Percentiles rank a stretch among this genome's conserved stretches.
Conservation (phyloP, 1,284 basidiomycete species). For the Thecaphora thlaspeos region DNA sequence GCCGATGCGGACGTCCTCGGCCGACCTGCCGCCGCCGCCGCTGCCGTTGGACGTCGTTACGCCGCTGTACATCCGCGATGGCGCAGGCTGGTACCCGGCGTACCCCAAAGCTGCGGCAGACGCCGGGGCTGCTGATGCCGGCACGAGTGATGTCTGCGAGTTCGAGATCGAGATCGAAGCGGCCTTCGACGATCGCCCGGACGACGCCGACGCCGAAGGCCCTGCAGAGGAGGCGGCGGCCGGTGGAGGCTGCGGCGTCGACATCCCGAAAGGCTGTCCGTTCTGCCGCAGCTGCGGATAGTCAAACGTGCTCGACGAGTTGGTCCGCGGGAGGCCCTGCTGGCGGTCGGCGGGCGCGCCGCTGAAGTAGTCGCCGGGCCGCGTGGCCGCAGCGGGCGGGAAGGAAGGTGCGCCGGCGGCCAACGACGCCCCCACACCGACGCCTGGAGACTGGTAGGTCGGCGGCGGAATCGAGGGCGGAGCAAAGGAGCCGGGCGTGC, state of each 20-base stretch:
- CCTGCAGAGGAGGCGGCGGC: conserved; percentile 20
- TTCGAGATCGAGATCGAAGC: not conserved
- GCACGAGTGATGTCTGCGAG: too few relatives aligned
- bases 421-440: too few relatives aligned
- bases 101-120: conserved; percentile 2
- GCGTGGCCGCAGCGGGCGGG: conserved; percentile 22
- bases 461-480: conserved; percentile 41
- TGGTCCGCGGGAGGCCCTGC: too few relatives aligned
- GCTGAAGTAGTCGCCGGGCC: not conserved
- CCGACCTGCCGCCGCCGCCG: conserved; percentile 16
- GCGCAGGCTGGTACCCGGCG: conserved; percentile 15
- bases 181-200: not conserved
- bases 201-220: too few relatives aligned
- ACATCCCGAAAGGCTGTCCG: conserved; percentile 14
- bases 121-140: too few relatives aligned
- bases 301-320: conserved; percentile 41
- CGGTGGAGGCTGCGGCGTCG: conserved; percentile 30
- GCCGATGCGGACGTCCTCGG: conserved; percentile 48
- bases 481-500: conserved; percentile 14
- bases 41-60: not conserved
- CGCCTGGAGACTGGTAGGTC: conserved; percentile 34
- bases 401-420: conserved; percentile 33
- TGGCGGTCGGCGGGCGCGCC: too few relatives aligned
- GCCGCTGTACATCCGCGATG: conserved; percentile 22
- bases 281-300: conserved; percentile 39